Conservation (phyloP, 148 eudicot species). For the Spergularia marina region DNA sequence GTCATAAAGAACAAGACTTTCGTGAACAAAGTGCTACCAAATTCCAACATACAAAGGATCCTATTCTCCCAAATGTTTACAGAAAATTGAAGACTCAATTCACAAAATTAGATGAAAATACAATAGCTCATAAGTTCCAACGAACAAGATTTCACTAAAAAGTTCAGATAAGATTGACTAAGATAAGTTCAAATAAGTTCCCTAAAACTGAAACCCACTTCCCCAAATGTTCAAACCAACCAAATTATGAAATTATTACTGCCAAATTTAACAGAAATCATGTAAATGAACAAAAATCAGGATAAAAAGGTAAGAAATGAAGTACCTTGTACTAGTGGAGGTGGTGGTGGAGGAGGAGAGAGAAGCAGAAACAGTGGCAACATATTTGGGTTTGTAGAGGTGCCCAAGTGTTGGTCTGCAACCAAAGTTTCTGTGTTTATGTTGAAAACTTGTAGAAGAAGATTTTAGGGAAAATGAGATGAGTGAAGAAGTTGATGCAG, state of each 20-base stretch:
- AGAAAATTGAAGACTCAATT: neutral
- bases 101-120: neutral
- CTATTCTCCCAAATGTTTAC: neutral
- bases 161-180: neutral
- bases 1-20: neutral
- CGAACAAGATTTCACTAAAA: neutral
- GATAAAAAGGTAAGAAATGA: neutral
- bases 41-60: too few relatives aligned
- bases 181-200: neutral
- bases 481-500: constrained; percentile 30
- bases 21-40: neutral
- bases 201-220: neutral
- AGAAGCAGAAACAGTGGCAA: constrained; percentile 14
- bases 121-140: constrained; percentile 7
- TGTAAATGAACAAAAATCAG: neutral
- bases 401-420: constrained; percentile 34
- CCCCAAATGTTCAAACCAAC: too few relatives aligned
- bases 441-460: constrained; percentile 14
- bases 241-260: too few relatives aligned
- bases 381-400: constrained; percentile 27
- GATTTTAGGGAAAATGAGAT: constrained; percentile 17
- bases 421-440: constrained; percentile 23
- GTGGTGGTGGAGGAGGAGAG: constrained; percentile 33
- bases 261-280: neutral
- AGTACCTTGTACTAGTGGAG: constrained; percentile 24